A percentile compares a stretch with the other conserved stretches of the same genome.
phyloP scores from a whole-genome alignment of 768 basidiomycete genomes.

The Crepidotus variabilis region DNA sequence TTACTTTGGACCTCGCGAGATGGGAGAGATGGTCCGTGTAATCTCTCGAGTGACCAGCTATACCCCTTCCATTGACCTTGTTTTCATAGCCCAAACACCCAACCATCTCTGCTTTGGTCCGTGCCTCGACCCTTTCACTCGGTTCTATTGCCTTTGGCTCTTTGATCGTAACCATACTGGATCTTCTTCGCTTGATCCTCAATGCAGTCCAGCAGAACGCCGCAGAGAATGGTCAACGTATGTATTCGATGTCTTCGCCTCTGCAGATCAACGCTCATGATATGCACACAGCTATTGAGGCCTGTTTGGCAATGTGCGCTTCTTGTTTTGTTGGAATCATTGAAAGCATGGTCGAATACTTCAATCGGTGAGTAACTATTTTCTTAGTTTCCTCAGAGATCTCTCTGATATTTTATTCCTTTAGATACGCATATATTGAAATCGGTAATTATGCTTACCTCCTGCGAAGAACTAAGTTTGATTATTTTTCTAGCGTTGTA shows the following conservation, averaged over 20 bases:
- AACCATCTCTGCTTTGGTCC: conserved; percentile 63
- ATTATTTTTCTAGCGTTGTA: conserved; percentile 55
- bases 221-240: conserved; percentile 61
- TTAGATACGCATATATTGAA: conserved; percentile 78
- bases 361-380: conserved; percentile 53
- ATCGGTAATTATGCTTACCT: conserved; percentile 43
- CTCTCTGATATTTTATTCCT: not conserved
- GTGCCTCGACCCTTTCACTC: conserved; percentile 74
- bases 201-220: conserved; percentile 57
- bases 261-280: not conserved
- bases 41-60: not conserved
- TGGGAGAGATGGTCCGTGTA: conserved; percentile 55
- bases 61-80: conserved; percentile 1
- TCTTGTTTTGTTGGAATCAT: conserved; percentile 74
- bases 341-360: conserved; percentile 67
- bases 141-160: conserved; percentile 86
- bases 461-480: too few species aligned
- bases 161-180: conserved; percentile 77
- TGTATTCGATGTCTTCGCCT: conserved; percentile 22
- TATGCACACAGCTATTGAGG: conserved; percentile 61
- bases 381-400: not conserved
- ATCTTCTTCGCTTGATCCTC: conserved; percentile 60
- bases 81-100: conserved; percentile 58
- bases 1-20: conserved; percentile 73
- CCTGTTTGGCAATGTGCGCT: conserved; percentile 74